phyloP scores from a whole-genome alignment of 495 filamentous ascomycete species.

The Penicillium pulvis region DNA sequence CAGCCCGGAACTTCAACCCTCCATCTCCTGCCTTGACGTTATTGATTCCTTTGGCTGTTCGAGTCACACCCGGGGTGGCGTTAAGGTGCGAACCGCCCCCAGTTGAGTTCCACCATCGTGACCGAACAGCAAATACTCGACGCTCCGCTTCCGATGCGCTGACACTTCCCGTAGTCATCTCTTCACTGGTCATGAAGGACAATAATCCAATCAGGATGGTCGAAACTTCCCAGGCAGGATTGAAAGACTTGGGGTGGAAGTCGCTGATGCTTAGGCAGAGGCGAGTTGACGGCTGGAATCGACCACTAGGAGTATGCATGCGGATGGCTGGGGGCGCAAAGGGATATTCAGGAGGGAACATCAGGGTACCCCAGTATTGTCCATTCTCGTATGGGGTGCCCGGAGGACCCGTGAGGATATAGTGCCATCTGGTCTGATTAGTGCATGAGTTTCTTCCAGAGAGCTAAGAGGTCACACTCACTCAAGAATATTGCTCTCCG shows the following conservation, averaged over 20 bases:
- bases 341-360: conserved; percentile 94
- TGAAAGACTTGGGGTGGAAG: conserved; percentile 97
- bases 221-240: conserved; percentile 97
- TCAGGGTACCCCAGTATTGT: conserved; percentile 97
- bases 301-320: conserved; percentile 96
- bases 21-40: conserved; percentile 84
- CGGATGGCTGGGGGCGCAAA: conserved; percentile 97
- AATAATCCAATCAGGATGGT: conserved; percentile 94
- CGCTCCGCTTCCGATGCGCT: conserved; percentile 77
- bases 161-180: conserved; percentile 97
- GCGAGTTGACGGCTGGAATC: conserved; percentile 89
- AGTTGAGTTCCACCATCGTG: conserved; percentile 95
- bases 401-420: conserved; percentile 95
- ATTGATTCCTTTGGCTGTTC: conserved; percentile 58
- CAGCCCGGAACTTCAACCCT: conserved; percentile 80
- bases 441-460: background rate
- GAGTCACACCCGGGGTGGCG: conserved; percentile 45
- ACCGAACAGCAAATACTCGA: conserved; percentile 72
- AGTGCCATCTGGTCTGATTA: conserved; percentile 78
- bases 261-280: conserved; percentile 95
- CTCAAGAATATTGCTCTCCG: conserved; percentile 94
- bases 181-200: conserved; percentile 97
- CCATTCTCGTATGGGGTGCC: conserved; percentile 91
- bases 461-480: conserved; percentile 37
- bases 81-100: conserved; percentile 79